These are phyloP conservation scores for Colletotrichum somersetense DNA, from an alignment of 2,329 filamentous ascomycete genomes.

Conservation along the genomic window DNA sequence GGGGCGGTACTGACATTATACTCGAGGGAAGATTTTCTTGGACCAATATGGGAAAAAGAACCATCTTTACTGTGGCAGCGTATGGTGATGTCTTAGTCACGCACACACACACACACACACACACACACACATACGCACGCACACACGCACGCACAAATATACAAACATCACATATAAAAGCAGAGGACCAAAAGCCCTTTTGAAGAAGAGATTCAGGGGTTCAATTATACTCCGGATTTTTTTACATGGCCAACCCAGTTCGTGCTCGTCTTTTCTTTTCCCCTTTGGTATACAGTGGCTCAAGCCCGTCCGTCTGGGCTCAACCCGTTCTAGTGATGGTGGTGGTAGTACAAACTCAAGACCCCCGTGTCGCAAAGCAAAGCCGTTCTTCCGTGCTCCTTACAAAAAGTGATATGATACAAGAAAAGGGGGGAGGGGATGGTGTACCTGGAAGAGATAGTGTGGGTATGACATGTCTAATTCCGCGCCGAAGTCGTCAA, in stretches of 20 bases:
- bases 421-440: conserved; percentile 11
- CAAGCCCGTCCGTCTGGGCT: background rate
- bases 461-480: conserved; percentile 22
- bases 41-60: background rate
- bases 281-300: conserved; percentile 12
- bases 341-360: conserved; percentile 24
- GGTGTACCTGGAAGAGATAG: background rate
- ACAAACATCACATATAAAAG: background rate
- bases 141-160: no score
- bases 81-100: background rate
- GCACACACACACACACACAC: no score
- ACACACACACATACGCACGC: no score
- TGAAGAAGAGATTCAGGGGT: conserved; percentile 38
- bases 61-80: no score
- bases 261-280: conserved; percentile 6
- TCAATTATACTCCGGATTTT: conserved; percentile 21
- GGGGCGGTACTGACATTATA: background rate
- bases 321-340: conserved; percentile 1
- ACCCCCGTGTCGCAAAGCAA: conserved; percentile 20
- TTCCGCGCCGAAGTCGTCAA: conserved; percentile 16
- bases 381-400: conserved; percentile 21
- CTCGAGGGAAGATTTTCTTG: background rate
- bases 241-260: conserved; percentile 32
- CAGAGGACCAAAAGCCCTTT: background rate
- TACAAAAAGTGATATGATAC: conserved; percentile 31